These are phyloP conservation scores for Sphagnurus paluster DNA, from an alignment of 1,284 basidiomycete species.

Conservation along the genomic window DNA sequence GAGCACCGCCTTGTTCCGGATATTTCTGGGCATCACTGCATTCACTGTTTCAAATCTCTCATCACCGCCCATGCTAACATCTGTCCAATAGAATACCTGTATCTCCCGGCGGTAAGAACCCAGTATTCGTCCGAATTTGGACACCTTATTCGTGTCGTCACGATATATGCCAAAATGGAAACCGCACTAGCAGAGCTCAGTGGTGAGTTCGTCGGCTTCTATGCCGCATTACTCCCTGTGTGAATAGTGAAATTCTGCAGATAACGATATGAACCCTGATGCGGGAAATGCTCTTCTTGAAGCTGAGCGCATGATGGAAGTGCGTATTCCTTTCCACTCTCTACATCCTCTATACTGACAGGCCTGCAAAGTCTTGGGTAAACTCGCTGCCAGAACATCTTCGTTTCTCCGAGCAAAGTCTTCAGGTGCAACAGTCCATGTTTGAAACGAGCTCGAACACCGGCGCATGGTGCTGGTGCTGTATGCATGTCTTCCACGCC, in stretches of 20 bases:
- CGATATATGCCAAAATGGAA: slow-evolving; percentile 63
- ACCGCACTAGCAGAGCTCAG: slow-evolving; percentile 41
- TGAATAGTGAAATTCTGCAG: slow-evolving; percentile 6
- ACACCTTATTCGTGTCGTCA: slow-evolving; percentile 64
- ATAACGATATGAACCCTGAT: slow-evolving; percentile 17
- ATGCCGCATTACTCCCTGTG: background rate
- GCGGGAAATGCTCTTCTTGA: slow-evolving; percentile 32
- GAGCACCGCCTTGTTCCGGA: background rate
- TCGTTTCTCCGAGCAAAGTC: slow-evolving; percentile 63
- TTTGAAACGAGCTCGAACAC: slow-evolving; percentile 75
- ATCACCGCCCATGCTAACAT: slow-evolving; percentile 9
- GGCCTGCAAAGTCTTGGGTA: slow-evolving; percentile 54
- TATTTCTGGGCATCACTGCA: slow-evolving; percentile 8
- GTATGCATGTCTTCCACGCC: slow-evolving; percentile 69
- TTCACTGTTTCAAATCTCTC: slow-evolving; percentile 1
- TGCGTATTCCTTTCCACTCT: slow-evolving; percentile 22
- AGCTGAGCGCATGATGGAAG: slow-evolving; percentile 42
- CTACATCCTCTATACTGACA: background rate
- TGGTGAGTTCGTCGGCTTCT: slow-evolving; percentile 21
- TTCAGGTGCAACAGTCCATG: slow-evolving; percentile 69
- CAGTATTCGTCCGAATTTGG: slow-evolving; percentile 69
- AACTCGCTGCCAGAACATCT: slow-evolving; percentile 65
- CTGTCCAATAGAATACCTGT: slow-evolving; percentile 56
- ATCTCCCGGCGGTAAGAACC: slow-evolving; percentile 57
- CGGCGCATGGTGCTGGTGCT: slow-evolving; percentile 76